Conservation (phyloP, 148 eudicot species). For the Heliosperma pusillum region DNA sequence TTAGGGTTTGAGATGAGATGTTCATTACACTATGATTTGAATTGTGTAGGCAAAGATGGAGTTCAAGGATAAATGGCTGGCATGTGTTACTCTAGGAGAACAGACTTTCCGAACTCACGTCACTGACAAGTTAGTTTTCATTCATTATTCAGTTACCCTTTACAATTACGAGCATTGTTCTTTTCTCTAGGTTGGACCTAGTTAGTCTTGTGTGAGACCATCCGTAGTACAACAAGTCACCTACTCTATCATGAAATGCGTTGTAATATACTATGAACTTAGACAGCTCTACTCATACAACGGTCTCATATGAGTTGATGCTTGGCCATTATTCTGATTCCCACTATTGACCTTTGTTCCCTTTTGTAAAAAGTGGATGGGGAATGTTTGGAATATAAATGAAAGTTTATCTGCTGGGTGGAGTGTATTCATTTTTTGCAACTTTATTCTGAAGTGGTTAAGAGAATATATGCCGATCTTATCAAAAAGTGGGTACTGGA, state of each 20-base stretch:
- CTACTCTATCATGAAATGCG: too few species aligned
- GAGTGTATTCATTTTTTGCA: not conserved
- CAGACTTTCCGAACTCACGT: constrained; percentile 78
- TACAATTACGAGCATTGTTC: not conserved
- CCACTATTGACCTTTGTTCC: not conserved
- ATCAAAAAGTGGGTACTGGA: not conserved
- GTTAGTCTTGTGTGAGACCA: too few species aligned
- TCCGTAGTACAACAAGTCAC: too few species aligned
- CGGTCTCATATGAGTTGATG: too few species aligned
- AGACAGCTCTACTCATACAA: too few species aligned
- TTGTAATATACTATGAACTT: too few species aligned
- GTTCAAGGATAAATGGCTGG: constrained; percentile 88
- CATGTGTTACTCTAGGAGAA: constrained; percentile 85
- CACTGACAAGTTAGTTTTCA: constrained; percentile 66
- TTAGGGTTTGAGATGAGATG: not conserved
- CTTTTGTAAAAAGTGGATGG: not conserved
- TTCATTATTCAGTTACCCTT: not conserved
- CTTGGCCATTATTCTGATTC: not conserved
- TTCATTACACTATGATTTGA: not conserved
- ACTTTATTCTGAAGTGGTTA: not conserved
- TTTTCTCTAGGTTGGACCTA: not conserved
- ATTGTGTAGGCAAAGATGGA: constrained; percentile 71
- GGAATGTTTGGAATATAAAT: not conserved
- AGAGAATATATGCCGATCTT: not conserved
- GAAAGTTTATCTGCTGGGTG: not conserved